Base-by-base conservation (phyloP, 805 yeast species). In the Kodamaea hsintzibuensis region DNA sequence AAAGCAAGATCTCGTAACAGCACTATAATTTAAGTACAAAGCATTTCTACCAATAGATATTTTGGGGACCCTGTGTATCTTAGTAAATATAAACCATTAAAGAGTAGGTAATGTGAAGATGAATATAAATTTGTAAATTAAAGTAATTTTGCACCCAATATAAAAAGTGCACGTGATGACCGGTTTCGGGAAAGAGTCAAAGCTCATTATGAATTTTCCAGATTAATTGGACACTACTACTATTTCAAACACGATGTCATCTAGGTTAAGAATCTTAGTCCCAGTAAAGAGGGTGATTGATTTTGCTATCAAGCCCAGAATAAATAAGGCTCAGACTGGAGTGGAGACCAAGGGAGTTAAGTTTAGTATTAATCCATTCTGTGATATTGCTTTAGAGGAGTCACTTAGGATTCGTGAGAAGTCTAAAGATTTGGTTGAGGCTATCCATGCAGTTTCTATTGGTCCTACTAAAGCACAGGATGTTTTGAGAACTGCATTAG, bases 351-450 rank as follows among this genome's bases (percentile, higher is more conserved):
- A 88, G 58, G 98, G 97, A 54, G 89, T 90, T 61, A 93, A 93
- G 74, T 91, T 87, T 78, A 83, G 91, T 66, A 90, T 93, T 70
- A 95, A 95, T 70, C 99, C 99, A 53, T 95, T 95, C 72, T 95
- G 96, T 74, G 99, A 95, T 73, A 95, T 95, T 67, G 99, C 99
- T 7, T 83, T 95, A 51, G 99, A 95, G 73, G 99, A 95, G 71
- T 96, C 98, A 0, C 76, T 92, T 42, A 82, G 86, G 61, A 81
- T 95, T 62, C 84, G 81, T 64, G 91, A 88, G 60, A 76, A 77
- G 39, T 72, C 87, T 68, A 85, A 86, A 64, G 80, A 68, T 8
- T 69, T 82, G 49, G 96, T 91, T 14, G 96, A 91, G 60, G 76
- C 79, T 49, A 85, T 93, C 58, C 97, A 92, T 67, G 96, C 95